Conservation (phyloP, 2,329 filamentous ascomycete species). For the Microascus cirrosus region DNA sequence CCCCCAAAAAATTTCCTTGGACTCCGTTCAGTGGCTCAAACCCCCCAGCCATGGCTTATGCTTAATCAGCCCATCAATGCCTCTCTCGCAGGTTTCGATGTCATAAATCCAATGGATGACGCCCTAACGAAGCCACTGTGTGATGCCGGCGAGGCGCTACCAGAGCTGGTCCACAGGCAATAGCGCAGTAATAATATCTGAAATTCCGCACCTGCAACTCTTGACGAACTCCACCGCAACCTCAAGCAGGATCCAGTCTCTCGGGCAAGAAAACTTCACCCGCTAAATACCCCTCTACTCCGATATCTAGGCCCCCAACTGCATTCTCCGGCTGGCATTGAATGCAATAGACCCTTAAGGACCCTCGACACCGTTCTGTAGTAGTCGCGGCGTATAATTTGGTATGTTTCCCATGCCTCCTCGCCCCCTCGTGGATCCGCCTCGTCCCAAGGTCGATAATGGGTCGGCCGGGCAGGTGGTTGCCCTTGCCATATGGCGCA, state of each 20-base stretch:
- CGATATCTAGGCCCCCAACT: not conserved
- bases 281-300: not conserved
- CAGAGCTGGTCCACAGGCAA: not conserved
- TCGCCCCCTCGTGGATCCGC: not conserved
- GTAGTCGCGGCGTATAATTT: not conserved
- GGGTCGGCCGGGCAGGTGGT: not conserved
- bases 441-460: not conserved
- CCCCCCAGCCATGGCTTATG: no score
- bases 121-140: not conserved
- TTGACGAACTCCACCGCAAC: not conserved
- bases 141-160: not conserved
- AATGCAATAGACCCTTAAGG: not conserved
- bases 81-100: not conserved
- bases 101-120: not conserved
- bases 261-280: not conserved
- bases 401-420: not conserved
- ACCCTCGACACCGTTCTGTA: not conserved
- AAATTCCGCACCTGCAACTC: not conserved
- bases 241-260: not conserved
- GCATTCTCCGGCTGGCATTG: not conserved
- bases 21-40: no score
- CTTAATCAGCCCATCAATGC: not conserved
- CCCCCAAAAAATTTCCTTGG: not conserved
- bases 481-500: not conserved
- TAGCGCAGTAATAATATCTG: constrained; percentile 1